Evolutionary conservation across 2,329 filamentous ascomycete species (phyloP), one percentile per base, ranked within the genome.

Genomic region (Cercospora sp.): DNA sequence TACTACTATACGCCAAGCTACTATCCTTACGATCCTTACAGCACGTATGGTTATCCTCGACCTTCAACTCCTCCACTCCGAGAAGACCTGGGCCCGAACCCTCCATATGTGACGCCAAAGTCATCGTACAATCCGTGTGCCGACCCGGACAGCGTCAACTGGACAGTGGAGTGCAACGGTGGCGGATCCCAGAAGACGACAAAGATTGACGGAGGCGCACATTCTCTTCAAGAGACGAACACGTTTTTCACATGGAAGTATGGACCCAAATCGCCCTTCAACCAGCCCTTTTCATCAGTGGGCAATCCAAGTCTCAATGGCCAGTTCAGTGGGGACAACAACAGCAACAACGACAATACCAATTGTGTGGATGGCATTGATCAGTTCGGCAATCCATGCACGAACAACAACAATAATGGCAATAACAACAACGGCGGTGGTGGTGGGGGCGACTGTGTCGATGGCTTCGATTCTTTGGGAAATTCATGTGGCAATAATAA

Each of bases 141-240:
- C 36, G 42, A 62, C 16, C 60, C 60, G 20, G n/a, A 62, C 23
- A 62, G 60, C 36, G 28, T 62, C 36, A 62, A 31, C 23, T 30
- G 13, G 36, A 62, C 18, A 30, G 60, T 62, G 1, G 60, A 62
- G 3, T 62, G 60, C 18, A 62, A 62, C 7, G 60, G 60, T 30
- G 60, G 60, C 16, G 60, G 36, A 5, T 62, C n/a, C 5, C 60
- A 62, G 36, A 62, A 62, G 60, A 62, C 60, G 3, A 62, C 60
- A 1, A 48, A 28, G 9, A 18, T 62, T 31, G 42, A 48, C 16
- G 60, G 60, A 26, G 60, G 60, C 18, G 23, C 26, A 3, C 13
- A 18, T 30, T 62, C 60, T 7, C 13, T 62, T 1, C 20, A 62
- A 31, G 60, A 62, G 42, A 62, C 60, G 7, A 18, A 16, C 2